Evolutionary conservation across 2,329 filamentous ascomycete species (phyloP).

Genomic region (Aspergillus persii): DNA sequence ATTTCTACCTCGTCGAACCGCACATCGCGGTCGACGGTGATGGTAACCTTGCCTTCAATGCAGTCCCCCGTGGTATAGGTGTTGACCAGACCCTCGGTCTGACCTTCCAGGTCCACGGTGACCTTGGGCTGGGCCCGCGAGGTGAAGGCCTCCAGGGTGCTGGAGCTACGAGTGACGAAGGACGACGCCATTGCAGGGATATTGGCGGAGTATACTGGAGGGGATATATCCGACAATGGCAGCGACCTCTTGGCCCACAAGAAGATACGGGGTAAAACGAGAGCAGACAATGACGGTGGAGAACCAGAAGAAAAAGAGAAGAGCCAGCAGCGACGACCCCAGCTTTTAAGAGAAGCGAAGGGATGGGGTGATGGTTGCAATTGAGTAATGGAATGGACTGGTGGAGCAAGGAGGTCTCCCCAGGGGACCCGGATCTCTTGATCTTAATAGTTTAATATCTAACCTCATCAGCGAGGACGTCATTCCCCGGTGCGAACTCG

Average conservation of each 20-base stretch:
- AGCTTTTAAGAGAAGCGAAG: constrained; percentile 8
- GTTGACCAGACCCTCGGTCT: constrained; percentile 38
- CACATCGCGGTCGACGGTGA: constrained; percentile 52
- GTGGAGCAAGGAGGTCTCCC: constrained; percentile 4
- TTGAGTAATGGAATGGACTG: constrained; percentile 17
- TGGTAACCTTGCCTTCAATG: constrained; percentile 53
- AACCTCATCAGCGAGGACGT: neutral
- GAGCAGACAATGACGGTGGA: neutral
- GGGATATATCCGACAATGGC: constrained; percentile 1
- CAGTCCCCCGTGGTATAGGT: constrained; percentile 58
- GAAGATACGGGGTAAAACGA: neutral
- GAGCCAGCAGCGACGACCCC: neutral
- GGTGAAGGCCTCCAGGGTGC: constrained; percentile 27
- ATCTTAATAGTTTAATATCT: neutral
- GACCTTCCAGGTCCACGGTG: constrained; percentile 28
- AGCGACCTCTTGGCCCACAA: neutral
- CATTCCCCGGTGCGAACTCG: no score
- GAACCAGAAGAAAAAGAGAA: constrained; percentile 1
- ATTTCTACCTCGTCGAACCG: constrained; percentile 60
- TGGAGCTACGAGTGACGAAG: constrained; percentile 25
- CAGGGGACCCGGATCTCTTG: neutral
- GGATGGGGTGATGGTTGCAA: constrained; percentile 16
- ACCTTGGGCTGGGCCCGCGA: constrained; percentile 31
- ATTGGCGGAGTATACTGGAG: no score
- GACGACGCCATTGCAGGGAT: constrained; percentile 21